These are phyloP conservation scores for Ceratobasidium sp. DNA, from an alignment of 1,284 basidiomycete species.

Conservation along the genomic window DNA sequence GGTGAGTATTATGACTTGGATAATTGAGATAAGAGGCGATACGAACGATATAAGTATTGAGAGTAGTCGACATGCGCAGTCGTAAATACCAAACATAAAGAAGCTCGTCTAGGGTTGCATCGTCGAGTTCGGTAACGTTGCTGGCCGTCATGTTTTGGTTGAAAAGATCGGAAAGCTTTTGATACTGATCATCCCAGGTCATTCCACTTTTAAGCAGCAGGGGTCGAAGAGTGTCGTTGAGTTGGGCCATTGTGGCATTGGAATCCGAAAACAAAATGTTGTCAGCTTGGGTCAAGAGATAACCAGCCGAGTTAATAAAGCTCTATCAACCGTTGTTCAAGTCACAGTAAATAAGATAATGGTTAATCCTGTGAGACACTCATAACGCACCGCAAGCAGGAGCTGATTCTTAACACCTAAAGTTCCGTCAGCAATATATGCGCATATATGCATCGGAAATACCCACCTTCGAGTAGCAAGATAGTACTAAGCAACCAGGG, in stretches of 20 bases:
- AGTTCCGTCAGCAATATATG: too few species aligned
- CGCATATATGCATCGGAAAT: background rate
- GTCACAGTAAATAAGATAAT: background rate
- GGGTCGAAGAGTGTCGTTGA: constrained; percentile 9
- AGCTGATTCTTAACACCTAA: constrained; percentile 42
- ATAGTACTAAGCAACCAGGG: constrained; percentile 30
- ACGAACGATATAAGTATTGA: constrained; percentile 16
- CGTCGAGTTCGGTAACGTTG: background rate
- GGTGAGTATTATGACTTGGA: background rate
- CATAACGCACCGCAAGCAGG: constrained; percentile 28
- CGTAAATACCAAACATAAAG: constrained; percentile 10
- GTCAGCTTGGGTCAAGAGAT: background rate
- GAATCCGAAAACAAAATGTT: background rate
- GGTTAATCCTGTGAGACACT: background rate
- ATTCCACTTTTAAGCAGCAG: constrained; percentile 24
- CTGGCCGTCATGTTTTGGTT: background rate
- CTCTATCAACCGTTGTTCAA: background rate
- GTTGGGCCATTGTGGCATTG: background rate
- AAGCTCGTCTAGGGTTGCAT: background rate
- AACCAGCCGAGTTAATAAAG: constrained; percentile 9
- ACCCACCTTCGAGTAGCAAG: constrained; percentile 29
- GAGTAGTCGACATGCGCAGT: constrained; percentile 3
- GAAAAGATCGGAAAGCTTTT: background rate
- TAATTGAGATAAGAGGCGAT: background rate
- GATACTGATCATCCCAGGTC: constrained; percentile 1